Percentiles rank a stretch among this genome's conserved stretches.
These are phyloP conservation scores for Podosphaera fusca DNA, from an alignment of 2,329 filamentous ascomycete species.

Conservation along the genomic window DNA sequence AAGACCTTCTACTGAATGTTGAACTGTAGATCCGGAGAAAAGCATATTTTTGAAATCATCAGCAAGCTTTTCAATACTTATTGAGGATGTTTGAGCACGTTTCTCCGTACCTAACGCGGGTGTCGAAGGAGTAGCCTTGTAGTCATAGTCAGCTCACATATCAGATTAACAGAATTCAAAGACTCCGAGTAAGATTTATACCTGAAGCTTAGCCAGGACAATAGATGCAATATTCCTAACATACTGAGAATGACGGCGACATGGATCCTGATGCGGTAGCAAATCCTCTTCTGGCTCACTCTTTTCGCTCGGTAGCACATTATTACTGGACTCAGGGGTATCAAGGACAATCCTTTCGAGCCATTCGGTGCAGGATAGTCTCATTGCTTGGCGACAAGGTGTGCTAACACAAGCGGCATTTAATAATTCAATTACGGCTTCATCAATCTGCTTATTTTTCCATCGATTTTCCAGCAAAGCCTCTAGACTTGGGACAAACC, in stretches of 20 bases:
- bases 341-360: slow-evolving; percentile 63
- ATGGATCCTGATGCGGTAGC: slow-evolving; percentile 11
- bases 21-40: slow-evolving; percentile 31
- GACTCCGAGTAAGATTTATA: slow-evolving; percentile 10
- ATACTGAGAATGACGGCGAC: slow-evolving; percentile 28
- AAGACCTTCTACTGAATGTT: slow-evolving; percentile 68
- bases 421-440: slow-evolving; percentile 67
- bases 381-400: slow-evolving; percentile 59
- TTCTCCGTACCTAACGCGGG: slow-evolving; percentile 16
- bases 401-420: slow-evolving; percentile 79
- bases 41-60: slow-evolving; percentile 44
- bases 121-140: slow-evolving; percentile 15
- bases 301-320: slow-evolving; percentile 9
- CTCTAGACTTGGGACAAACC: slow-evolving; percentile 58
- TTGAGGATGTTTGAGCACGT: slow-evolving; percentile 25
- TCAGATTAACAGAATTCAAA: slow-evolving; percentile 1
- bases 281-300: slow-evolving; percentile 11
- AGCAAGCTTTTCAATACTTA: slow-evolving; percentile 42
- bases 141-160: slow-evolving; percentile 16
- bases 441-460: slow-evolving; percentile 70
- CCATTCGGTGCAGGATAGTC: slow-evolving; percentile 70
- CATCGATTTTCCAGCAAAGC: slow-evolving; percentile 56
- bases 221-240: slow-evolving; percentile 48
- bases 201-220: slow-evolving; percentile 48
- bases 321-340: slow-evolving; percentile 30